Percentiles rank a stretch among this genome's conserved stretches.
Conservation (phyloP, 75 land plant species). For the Picea glauca region DNA sequence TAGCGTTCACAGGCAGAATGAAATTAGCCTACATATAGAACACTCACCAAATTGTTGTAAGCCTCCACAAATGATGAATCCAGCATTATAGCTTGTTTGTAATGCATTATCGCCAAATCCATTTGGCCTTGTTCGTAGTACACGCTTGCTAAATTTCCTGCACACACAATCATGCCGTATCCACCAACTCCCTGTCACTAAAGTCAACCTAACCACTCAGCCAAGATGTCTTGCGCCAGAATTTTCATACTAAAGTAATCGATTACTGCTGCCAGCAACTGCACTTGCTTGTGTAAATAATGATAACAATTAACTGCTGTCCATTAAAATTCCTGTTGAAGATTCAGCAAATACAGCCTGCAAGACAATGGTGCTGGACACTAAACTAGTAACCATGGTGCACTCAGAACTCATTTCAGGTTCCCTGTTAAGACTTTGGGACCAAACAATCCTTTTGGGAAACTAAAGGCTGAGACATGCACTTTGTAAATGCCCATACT, state of each 20-base stretch:
- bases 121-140: conserved; percentile 89
- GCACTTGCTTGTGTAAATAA: conserved; percentile 9
- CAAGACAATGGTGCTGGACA: conserved; percentile 10
- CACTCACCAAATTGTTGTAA: conserved; percentile 89
- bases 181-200: conserved; percentile 36
- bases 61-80: conserved; percentile 89
- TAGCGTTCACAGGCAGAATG: too few species aligned
- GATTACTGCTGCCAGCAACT: conserved; percentile 9
- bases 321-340: conserved; percentile 7
- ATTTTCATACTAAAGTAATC: conserved; percentile 7
- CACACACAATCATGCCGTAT: conserved; percentile 31
- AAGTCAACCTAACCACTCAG: conserved; percentile 16
- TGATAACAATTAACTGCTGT: conserved; percentile 6
- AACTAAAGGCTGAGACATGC: too few species aligned
- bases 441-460: not conserved
- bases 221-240: conserved; percentile 17
- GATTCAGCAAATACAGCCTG: conserved; percentile 4
- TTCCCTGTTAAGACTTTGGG: conserved; percentile 6
- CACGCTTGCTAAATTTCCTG: conserved; percentile 92
- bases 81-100: conserved; percentile 81
- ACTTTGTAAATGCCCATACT: too few species aligned
- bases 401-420: conserved; percentile 6
- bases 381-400: conserved; percentile 10
- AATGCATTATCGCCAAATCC: conserved; percentile 84
- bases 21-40: too few species aligned